Base-by-base conservation (phyloP, 2,329 filamentous ascomycete species). In the Sporothrix phasma region DNA sequence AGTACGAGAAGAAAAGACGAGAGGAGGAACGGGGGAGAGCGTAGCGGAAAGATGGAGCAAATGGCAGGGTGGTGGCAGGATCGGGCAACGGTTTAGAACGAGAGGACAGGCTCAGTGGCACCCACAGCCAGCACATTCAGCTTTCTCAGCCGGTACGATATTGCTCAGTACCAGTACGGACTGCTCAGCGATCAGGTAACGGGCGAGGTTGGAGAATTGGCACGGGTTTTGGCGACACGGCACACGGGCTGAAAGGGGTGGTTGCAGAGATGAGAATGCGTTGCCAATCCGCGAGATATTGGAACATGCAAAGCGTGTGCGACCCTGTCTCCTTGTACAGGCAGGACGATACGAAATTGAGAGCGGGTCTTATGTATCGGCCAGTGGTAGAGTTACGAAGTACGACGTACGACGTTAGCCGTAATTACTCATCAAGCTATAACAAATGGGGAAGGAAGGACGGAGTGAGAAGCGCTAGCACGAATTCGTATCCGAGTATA, bases 41-140 rank as follows among this genome's bases (percentile, higher is more conserved):
- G 31, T 47, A 41, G 24, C 8, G 22, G 24, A 11, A 47, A 15
- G n/a, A 24, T 49, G 26, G 7, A 37, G n/a, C 37, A 43, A 61
- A 29, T 13, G 37, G 37, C n/a, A 31, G 34, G 37, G 13, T 24
- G 26, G 37, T 34, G 39, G 41, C 53, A 29, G 19, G 34, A 63
- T 61, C 45, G n/a, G 34, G 26, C n/a, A 47, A 54, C 4, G 39
- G 22, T 24, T 41, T 29, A 31, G 64, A 67, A 65, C 43, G 62
- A 68, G 47, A 26, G 60, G 51, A 58, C 49, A 46, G 65, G 61
- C 61, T 60, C 51, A 56, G 34, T 15, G n/a, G 24, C 58, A 49
- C 64, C 62, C 64, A 19, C 37, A 53, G 60, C 54, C 43, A 61
- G 26, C 13, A 37, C 65, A 67, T 68, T 65, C n/a, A n/a, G n/a